These are phyloP conservation scores for Suillus discolor DNA, from an alignment of 768 basidiomycete species.

Conservation along the genomic window DNA sequence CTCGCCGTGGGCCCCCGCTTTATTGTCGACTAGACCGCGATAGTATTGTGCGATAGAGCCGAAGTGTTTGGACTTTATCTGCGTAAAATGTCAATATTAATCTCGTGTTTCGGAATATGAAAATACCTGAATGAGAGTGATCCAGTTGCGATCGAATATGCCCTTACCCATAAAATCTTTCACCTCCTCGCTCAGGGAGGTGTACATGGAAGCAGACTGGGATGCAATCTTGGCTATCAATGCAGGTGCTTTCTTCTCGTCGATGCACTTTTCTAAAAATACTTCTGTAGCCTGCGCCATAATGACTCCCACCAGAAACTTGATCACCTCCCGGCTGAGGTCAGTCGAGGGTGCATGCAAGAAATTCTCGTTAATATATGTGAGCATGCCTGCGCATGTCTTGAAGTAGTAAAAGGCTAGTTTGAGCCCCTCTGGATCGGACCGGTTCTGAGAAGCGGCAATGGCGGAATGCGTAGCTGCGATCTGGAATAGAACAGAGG, in stretches of 20 bases:
- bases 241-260: conserved; percentile 83
- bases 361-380: conserved; percentile 99
- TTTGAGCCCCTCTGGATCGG: conserved; percentile 90
- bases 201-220: conserved; percentile 83
- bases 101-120: background rate
- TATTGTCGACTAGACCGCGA: conserved; percentile 76
- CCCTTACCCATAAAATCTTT: conserved; percentile 98
- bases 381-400: conserved; percentile 93
- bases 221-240: conserved; percentile 84
- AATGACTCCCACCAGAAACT: conserved; percentile 86
- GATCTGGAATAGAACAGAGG: conserved; percentile 95
- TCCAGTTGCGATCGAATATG: conserved; percentile 94
- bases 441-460: conserved; percentile 80
- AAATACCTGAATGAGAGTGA: conserved; percentile 78
- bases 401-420: conserved; percentile 91
- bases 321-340: conserved; percentile 91
- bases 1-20: conserved; percentile 82
- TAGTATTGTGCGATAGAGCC: conserved; percentile 85
- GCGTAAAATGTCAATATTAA: conserved; percentile 14
- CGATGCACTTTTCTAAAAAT: conserved; percentile 92
- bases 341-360: conserved; percentile 96
- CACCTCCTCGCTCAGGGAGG: conserved; percentile 81
- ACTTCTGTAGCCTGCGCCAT: conserved; percentile 95
- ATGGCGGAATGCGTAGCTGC: conserved; percentile 93
- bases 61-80: conserved; percentile 94